A percentile compares a stretch with the other conserved stretches of the same genome.
These are phyloP conservation scores for Candida loeiensis DNA, from an alignment of 805 yeast species.

Conservation along the genomic window DNA sequence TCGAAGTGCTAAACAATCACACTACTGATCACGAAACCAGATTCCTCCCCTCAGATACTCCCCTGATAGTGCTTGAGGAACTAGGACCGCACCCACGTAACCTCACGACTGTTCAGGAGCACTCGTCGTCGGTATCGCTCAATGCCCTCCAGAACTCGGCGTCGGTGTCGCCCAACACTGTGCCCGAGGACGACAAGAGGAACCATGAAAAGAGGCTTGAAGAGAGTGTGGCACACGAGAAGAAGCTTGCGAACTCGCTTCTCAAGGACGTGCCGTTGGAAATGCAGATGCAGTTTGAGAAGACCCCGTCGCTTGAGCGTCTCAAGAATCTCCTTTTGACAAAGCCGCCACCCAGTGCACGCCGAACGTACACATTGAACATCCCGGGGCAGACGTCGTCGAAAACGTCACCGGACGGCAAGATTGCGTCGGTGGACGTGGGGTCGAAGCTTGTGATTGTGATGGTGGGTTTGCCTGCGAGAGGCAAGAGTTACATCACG, in stretches of 20 bases:
- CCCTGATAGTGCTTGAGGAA: no score
- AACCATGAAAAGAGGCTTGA: no score
- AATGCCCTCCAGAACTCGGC: no score
- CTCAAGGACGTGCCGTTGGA: slow-evolving; percentile 33
- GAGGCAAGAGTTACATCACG: slow-evolving; percentile 92
- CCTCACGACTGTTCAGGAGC: not conserved
- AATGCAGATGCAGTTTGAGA: slow-evolving; percentile 34
- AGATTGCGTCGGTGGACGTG: slow-evolving; percentile 60
- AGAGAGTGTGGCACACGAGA: not conserved
- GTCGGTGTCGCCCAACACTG: slow-evolving; percentile 15
- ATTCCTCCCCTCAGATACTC: not conserved
- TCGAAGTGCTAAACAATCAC: no score
- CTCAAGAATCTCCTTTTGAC: slow-evolving; percentile 32
- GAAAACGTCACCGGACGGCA: slow-evolving; percentile 73
- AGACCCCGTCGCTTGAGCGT: slow-evolving; percentile 40
- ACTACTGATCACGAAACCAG: no score
- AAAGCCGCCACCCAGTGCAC: slow-evolving; percentile 37
- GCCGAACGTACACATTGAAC: slow-evolving; percentile 80
- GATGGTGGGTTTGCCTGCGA: slow-evolving; percentile 95
- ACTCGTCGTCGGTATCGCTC: no score
- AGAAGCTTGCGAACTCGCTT: slow-evolving; percentile 11
- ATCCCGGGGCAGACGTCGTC: slow-evolving; percentile 90
- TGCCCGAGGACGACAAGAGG: no score
- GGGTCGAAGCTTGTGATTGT: slow-evolving; percentile 86
- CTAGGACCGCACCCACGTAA: not conserved